Conservation (phyloP, 2,329 filamentous ascomycete genomes). For the Neopestalotiopsis rosae region DNA sequence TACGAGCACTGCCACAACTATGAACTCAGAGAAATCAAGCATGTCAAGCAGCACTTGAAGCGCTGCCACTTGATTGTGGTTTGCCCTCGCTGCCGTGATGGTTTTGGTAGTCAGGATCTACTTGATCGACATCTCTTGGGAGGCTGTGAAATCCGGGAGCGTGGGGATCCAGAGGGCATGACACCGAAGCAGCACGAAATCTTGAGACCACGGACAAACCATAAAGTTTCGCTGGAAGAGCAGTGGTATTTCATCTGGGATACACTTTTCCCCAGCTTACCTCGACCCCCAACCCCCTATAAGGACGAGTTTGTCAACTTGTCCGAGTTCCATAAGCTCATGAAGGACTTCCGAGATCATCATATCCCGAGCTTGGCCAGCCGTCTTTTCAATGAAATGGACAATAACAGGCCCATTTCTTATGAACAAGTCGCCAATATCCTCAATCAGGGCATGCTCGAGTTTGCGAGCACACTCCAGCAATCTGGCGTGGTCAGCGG, state of each 20-base stretch:
- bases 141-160: not conserved
- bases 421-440: not conserved
- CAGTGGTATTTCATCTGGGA: constrained; percentile 15
- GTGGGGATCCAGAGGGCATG: constrained; percentile 5
- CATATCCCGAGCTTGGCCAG: constrained; percentile 1
- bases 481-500: not conserved
- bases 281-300: constrained; percentile 1
- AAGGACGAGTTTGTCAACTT: constrained; percentile 11
- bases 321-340: not conserved
- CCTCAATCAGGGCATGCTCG: not conserved
- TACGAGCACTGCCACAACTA: constrained; percentile 16
- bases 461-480: constrained; percentile 1
- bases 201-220: constrained; percentile 6
- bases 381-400: not conserved
- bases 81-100: not conserved
- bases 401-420: not conserved
- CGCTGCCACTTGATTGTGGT: constrained; percentile 1
- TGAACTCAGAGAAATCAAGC: constrained; percentile 9
- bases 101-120: not conserved
- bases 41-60: constrained; percentile 12
- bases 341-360: not conserved
- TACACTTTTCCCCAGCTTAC: not conserved
- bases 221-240: constrained; percentile 4
- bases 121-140: not conserved
- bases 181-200: constrained; percentile 1